Evolutionary conservation across 179 eudicot species (phyloP).

Genomic region (Corrigiola litoralis): DNA sequence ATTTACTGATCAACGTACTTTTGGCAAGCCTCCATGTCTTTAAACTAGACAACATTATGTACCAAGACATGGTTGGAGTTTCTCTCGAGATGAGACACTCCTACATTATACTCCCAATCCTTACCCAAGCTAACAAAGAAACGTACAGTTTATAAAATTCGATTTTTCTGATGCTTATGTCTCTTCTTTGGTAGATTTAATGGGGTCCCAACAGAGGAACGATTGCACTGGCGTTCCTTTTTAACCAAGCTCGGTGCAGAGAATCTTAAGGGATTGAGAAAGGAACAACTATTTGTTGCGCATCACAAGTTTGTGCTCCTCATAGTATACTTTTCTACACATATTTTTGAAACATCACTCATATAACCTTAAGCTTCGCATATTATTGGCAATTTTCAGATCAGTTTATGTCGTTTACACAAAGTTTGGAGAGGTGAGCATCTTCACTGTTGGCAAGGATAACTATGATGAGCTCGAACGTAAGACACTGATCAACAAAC

Average conservation of each 20-base stretch:
- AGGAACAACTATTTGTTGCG: constrained; percentile 70
- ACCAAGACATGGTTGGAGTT: too few relatives aligned
- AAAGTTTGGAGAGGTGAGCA: constrained; percentile 22
- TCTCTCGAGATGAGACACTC: too few relatives aligned
- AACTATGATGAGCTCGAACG: constrained; percentile 22
- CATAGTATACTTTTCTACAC: not conserved
- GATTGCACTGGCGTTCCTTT: constrained; percentile 81
- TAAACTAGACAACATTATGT: too few relatives aligned
- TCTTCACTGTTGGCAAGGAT: constrained; percentile 20
- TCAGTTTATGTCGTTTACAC: constrained; percentile 25
- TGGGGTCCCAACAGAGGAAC: constrained; percentile 79
- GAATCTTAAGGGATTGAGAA: constrained; percentile 57
- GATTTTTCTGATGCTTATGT: not conserved
- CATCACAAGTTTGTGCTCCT: constrained; percentile 56
- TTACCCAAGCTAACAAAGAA: too few relatives aligned
- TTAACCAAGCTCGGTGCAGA: constrained; percentile 72
- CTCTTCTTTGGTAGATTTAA: constrained; percentile 39
- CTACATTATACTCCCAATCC: too few relatives aligned
- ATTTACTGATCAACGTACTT: too few relatives aligned
- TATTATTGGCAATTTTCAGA: constrained; percentile 4
- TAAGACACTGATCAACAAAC: not conserved
- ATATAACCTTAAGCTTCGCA: not conserved
- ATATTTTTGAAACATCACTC: not conserved
- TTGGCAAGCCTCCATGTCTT: too few relatives aligned
- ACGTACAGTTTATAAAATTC: too few relatives aligned